Evolutionary conservation across 2,329 filamentous ascomycete genomes (phyloP), one percentile per base, ranked within the genome.

Genomic region (Cordyceps cateniannulata): DNA sequence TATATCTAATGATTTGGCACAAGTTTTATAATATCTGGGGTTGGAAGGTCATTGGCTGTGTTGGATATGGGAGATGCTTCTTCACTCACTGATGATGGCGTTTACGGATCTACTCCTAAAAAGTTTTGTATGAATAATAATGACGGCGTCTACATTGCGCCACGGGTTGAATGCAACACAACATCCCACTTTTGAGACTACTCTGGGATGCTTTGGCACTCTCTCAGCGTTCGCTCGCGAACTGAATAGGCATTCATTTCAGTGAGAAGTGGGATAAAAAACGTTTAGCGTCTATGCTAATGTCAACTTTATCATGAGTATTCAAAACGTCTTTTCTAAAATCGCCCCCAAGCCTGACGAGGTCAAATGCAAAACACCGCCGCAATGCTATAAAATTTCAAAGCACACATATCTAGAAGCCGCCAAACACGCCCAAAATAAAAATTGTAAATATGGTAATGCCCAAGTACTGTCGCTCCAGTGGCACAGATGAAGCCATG

Each of bases 151-250:
- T 8, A 45, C 18, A n/a, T 9, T 22, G 3, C 42, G 42, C n/a
- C 42, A 9, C 8, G 5, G 6, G 5, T 1, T 29, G 5, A 49
- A 7, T 12, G 5, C 5, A 38, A 12, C 4, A 48, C 5, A 5
- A 7, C 24, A 14, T 29, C 40, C 38, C 14, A 3, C 18, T 18
- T 3, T 42, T 5, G 38, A 10, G 38, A 42, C 38, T 16, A 5
- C 38, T 22, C 20, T 71, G 74, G 76, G 42, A 8, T 5, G n/a
- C 42, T 45, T 45, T n/a, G 5, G n/a, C n/a, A 22, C 42, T 1
- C 3, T 9, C 18, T 45, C 42, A 22, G 5, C n/a, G 10, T 45
- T 9, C n/a, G n/a, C 42, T 8, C 22, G 20, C 14, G 9, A 2
- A 20, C 20, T 24, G n/a, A n/a, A n/a, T n/a, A 24, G 22, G 44